Conservation (phyloP, 805 yeast species). For the Pichia insulana region DNA sequence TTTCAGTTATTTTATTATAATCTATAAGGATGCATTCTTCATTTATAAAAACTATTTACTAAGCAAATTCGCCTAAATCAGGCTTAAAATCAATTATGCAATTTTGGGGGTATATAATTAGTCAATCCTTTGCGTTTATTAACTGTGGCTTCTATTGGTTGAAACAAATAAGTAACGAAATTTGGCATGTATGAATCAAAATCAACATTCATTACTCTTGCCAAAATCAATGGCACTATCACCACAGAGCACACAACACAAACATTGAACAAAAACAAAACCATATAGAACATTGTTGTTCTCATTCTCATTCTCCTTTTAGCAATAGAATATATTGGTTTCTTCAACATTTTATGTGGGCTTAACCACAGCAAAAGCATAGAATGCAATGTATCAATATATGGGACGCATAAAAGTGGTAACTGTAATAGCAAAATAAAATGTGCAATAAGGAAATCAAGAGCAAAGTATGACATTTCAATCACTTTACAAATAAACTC, state of each 20-base stretch:
- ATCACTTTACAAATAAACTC: constrained; percentile 90
- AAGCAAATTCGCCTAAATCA: background rate
- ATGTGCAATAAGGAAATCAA: constrained; percentile 93
- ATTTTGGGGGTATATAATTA: constrained; percentile 21
- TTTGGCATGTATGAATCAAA: constrained; percentile 28
- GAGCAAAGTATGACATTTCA: constrained; percentile 92
- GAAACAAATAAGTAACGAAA: constrained; percentile 60
- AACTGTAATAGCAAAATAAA: constrained; percentile 77
- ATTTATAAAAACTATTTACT: too few relatives aligned
- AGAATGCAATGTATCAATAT: constrained; percentile 95
- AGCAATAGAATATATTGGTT: constrained; percentile 93
- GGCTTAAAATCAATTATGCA: constrained; percentile 1
- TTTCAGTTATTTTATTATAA: too few relatives aligned
- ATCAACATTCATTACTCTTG: constrained; percentile 35
- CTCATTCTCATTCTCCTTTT: constrained; percentile 95
- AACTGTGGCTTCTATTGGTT: constrained; percentile 43
- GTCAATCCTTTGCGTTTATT: constrained; percentile 31
- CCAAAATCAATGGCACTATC: constrained; percentile 87
- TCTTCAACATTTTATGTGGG: constrained; percentile 93
- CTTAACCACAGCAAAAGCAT: constrained; percentile 98
- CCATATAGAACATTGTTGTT: constrained; percentile 89
- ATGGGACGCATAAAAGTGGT: constrained; percentile 79
- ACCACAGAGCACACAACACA: constrained; percentile 65
- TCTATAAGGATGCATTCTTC: too few relatives aligned
- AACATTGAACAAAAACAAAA: constrained; percentile 67